Evolutionary conservation across 1,139 yeast genomes (phyloP).

Genomic region (Lizanozyma gosingica): DNA sequence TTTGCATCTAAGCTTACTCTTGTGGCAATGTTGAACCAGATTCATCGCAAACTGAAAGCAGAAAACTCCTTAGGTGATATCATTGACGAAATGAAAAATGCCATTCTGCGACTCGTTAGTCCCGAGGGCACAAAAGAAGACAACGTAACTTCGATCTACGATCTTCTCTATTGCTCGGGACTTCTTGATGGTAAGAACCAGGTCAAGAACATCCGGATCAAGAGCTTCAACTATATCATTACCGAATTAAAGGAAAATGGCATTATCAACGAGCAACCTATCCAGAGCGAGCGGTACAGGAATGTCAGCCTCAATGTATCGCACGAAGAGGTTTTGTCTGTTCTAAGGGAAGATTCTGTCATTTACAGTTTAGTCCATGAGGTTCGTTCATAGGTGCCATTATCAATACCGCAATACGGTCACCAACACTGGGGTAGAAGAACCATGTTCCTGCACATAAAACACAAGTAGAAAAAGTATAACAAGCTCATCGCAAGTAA

Average conservation of each 20-base stretch:
- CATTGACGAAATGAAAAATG: constrained; percentile 60
- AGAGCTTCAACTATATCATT: constrained; percentile 43
- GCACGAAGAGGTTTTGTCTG: constrained; percentile 58
- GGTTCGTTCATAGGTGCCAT: not conserved
- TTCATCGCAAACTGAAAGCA: constrained; percentile 60
- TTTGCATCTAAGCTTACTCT: constrained; percentile 65
- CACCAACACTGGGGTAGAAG: too few species aligned
- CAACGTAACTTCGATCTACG: constrained; percentile 2
- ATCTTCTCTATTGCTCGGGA: constrained; percentile 22
- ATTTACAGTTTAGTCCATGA: constrained; percentile 7
- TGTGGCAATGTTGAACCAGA: constrained; percentile 55
- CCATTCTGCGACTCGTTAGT: constrained; percentile 6
- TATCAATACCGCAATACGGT: too few species aligned
- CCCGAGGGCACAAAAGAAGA: not conserved
- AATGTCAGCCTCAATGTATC: constrained; percentile 58
- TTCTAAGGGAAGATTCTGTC: constrained; percentile 46
- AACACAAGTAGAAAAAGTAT: too few species aligned
- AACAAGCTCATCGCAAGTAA: not conserved
- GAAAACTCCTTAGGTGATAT: constrained; percentile 71
- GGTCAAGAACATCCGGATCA: constrained; percentile 23
- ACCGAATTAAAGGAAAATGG: constrained; percentile 75
- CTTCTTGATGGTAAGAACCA: constrained; percentile 5
- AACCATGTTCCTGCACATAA: too few species aligned
- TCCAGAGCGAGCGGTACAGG: constrained; percentile 59
- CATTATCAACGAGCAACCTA: constrained; percentile 54